These are phyloP conservation scores for Botryobasidium botryosum DNA, from an alignment of 768 basidiomycete genomes.

Conservation along the genomic window DNA sequence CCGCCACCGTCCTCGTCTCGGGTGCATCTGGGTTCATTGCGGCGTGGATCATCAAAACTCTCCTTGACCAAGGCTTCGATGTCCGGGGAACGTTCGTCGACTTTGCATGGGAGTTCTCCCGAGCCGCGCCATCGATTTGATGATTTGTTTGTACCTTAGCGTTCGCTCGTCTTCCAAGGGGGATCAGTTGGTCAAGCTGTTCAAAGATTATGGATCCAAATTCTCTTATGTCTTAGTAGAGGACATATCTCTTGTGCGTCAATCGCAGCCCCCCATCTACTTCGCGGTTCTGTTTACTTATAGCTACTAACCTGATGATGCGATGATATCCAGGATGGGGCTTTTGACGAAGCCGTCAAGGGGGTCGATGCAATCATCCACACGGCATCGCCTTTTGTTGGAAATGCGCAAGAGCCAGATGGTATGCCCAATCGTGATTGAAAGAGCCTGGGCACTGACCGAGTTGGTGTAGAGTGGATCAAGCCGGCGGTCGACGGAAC, in stretches of 20 bases:
- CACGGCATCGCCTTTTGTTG: slow-evolving; percentile 11
- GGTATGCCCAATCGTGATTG: background rate
- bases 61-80: slow-evolving; percentile 43
- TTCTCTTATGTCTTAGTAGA: slow-evolving; percentile 10
- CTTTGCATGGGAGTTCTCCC: background rate
- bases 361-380: slow-evolving; percentile 13
- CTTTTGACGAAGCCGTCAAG: slow-evolving; percentile 12
- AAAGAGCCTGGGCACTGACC: too few species aligned
- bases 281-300: background rate
- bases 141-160: background rate
- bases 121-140: slow-evolving; percentile 2
- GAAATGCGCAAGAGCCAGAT: slow-evolving; percentile 1
- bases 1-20: slow-evolving; percentile 33
- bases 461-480: slow-evolving; percentile 17
- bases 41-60: slow-evolving; percentile 36
- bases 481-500: slow-evolving; percentile 23
- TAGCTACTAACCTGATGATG: background rate
- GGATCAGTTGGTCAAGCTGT: slow-evolving; percentile 2
- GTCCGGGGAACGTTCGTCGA: slow-evolving; percentile 17
- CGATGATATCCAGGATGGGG: slow-evolving; percentile 1
- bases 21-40: slow-evolving; percentile 49
- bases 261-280: background rate
- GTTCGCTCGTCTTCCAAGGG: slow-evolving; percentile 10
- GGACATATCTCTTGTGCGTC: background rate
- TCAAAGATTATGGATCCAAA: slow-evolving; percentile 1